A percentile compares a stretch with the other conserved stretches of the same genome.
These are phyloP conservation scores for Teunomyces panamensis DNA, from an alignment of 805 yeast species.

Conservation along the genomic window DNA sequence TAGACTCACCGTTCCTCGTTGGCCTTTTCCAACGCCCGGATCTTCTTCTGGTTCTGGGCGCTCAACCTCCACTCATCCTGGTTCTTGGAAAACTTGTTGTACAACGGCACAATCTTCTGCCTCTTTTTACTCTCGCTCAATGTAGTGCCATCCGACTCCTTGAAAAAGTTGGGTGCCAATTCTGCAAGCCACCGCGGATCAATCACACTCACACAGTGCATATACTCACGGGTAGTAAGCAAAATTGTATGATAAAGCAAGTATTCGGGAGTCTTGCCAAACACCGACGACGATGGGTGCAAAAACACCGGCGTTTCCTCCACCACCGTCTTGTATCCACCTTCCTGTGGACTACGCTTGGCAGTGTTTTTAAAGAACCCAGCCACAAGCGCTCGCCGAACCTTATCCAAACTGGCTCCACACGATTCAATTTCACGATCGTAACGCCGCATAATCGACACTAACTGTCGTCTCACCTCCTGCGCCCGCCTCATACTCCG, in stretches of 20 bases:
- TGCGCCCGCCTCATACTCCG: conserved; percentile 72
- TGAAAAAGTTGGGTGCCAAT: conserved; percentile 71
- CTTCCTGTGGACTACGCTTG: conserved; percentile 56
- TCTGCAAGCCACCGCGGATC: conserved; percentile 78
- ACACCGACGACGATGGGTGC: conserved; percentile 83
- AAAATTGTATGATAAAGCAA: conserved; percentile 79
- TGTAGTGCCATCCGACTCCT: conserved; percentile 51
- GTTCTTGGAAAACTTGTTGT: conserved; percentile 53
- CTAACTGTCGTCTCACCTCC: conserved; percentile 76
- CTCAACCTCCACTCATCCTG: conserved; percentile 79
- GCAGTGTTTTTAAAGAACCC: conserved; percentile 70
- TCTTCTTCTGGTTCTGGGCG: conserved; percentile 29
- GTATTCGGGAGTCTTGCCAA: conserved; percentile 64
- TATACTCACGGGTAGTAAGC: conserved; percentile 82
- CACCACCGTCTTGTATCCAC: conserved; percentile 53
- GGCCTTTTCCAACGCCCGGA: conserved; percentile 20
- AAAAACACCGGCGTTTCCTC: conserved; percentile 73
- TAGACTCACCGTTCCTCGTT: neutral
- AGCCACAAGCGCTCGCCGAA: conserved; percentile 61
- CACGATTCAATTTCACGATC: conserved; percentile 47
- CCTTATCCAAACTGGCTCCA: conserved; percentile 52
- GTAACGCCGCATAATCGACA: conserved; percentile 51
- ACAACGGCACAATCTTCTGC: conserved; percentile 73
- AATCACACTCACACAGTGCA: conserved; percentile 83
- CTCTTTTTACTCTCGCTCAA: conserved; percentile 51